These are phyloP conservation scores for Phaeosphaeriaceae sp. DNA, from an alignment of 2,329 filamentous ascomycete species.

Conservation along the genomic window DNA sequence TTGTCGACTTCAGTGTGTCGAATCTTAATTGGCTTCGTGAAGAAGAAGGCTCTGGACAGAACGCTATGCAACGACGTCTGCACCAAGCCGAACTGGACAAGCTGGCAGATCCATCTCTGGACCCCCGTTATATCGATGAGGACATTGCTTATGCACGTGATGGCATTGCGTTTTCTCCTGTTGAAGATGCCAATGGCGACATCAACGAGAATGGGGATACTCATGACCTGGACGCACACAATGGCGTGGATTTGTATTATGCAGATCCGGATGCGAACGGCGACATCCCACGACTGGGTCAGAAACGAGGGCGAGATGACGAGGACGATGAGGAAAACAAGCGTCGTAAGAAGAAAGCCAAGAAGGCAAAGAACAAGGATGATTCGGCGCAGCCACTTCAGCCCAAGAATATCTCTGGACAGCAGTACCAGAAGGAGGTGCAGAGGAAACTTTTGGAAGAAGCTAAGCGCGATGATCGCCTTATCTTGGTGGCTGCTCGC, in stretches of 20 bases:
- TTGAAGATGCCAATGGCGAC: constrained; percentile 29
- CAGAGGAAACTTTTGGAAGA: constrained; percentile 53
- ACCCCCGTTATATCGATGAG: constrained; percentile 55
- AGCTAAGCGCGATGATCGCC: constrained; percentile 53
- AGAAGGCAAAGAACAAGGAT: constrained; percentile 45
- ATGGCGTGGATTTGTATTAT: constrained; percentile 24
- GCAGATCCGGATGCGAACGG: constrained; percentile 30
- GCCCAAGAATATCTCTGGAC: constrained; percentile 53
- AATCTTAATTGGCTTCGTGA: constrained; percentile 84
- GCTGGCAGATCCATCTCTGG: constrained; percentile 53
- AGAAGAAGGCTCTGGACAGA: constrained; percentile 51
- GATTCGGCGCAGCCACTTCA: constrained; percentile 43
- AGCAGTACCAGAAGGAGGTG: constrained; percentile 57
- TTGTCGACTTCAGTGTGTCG: constrained; percentile 89
- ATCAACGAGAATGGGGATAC: constrained; percentile 35
- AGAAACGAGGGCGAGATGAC: constrained; percentile 39
- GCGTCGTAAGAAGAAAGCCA: constrained; percentile 29
- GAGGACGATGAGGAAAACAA: constrained; percentile 33
- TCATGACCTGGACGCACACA: constrained; percentile 23
- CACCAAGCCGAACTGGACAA: constrained; percentile 63
- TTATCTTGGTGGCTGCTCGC: constrained; percentile 54
- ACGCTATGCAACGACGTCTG: constrained; percentile 57
- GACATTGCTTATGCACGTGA: constrained; percentile 45
- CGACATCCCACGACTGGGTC: constrained; percentile 39
- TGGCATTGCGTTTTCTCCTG: constrained; percentile 53